A percentile compares a stretch with the other conserved stretches of the same genome.
Conservation (phyloP, 2,329 filamentous ascomycete species). For the Xylaria sp. region DNA sequence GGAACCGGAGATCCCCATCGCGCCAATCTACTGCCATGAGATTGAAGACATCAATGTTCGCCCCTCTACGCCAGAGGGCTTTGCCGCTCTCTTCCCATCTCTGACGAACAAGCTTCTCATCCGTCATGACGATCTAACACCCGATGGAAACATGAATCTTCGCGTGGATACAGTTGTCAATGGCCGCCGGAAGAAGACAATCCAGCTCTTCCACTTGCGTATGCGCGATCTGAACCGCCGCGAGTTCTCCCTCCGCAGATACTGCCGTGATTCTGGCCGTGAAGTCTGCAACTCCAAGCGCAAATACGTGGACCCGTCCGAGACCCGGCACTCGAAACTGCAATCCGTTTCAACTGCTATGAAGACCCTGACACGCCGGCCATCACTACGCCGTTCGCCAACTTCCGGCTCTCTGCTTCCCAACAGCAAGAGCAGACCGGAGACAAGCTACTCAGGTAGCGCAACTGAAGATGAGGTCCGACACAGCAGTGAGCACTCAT, state of each 20-base stretch:
- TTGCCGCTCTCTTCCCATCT: constrained; percentile 81
- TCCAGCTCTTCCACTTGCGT: constrained; percentile 82
- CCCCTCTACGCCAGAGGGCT: constrained; percentile 74
- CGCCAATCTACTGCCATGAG: constrained; percentile 58
- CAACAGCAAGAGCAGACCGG: constrained; percentile 30
- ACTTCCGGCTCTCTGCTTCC: constrained; percentile 33
- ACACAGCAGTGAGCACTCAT: constrained; percentile 26
- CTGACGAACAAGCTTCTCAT: constrained; percentile 67
- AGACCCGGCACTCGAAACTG: constrained; percentile 35
- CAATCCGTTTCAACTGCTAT: constrained; percentile 47
- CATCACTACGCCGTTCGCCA: constrained; percentile 34
- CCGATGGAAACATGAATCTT: constrained; percentile 95
- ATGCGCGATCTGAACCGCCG: constrained; percentile 87
- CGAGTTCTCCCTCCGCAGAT: constrained; percentile 85
- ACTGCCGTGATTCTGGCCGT: constrained; percentile 86
- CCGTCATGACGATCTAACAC: constrained; percentile 81
- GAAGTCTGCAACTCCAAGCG: constrained; percentile 84
- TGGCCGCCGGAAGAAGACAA: constrained; percentile 60
- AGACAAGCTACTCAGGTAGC: constrained; percentile 33
- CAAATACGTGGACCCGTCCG: constrained; percentile 55
- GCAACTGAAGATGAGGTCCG: constrained; percentile 32
- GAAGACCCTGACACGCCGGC: constrained; percentile 39
- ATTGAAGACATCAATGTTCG: constrained; percentile 61
- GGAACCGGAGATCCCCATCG: constrained; percentile 41
- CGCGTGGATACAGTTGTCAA: constrained; percentile 74